Base-by-base conservation (phyloP, 257 asterid genomes). In the Penstemon eatonii region DNA sequence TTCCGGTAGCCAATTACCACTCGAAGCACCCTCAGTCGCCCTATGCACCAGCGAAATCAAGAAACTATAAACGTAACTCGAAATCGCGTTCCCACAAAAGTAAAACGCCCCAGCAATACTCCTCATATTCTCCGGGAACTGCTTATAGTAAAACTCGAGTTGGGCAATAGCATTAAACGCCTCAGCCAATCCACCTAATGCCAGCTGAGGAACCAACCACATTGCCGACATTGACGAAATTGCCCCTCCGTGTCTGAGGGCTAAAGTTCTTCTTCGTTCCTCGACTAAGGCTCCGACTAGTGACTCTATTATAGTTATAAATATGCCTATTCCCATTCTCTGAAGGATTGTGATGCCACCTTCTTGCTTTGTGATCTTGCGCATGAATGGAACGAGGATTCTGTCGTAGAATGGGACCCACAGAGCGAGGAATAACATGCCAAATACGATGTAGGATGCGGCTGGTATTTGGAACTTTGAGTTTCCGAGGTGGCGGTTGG, bases 81-180 rank as follows among this genome's bases (percentile, higher is more conserved):
- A 78, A 0, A 70, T 63, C 0, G 88, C 91, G 68, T 50, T 69
- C 4, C 85, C 92, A 61, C 87, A 79, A 45, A 86, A 86, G 78
- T 60, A 70, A 56, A 88, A 78, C 0, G 96, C 82, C 52, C 92
- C 92, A 0, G 87, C 96, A 4, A 91, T 44, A 68, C 97, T 91
- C 80, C 89, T 85, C 96, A 91, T 88, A 54, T 89, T 89, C 84
- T 91, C 97, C 0, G 97, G 97, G 73, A 87, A 85, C 73, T 91
- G 89, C 73, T 84, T 87, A 69, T 89, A 86, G 70, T 72, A 91
- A 46, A 89, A 85, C 56, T 91, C 97, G 2, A 80, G 64, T 67
- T 86, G 96, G 0, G 88, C 97, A 13, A 86, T 84, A 6, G 87
- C 68, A 8, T 81, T 73, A 53, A 86, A 86, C 11, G 88, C 92